These are phyloP conservation scores for Fraxinus baroniana DNA, from an alignment of 305 asterid genomes.

Conservation along the genomic window DNA sequence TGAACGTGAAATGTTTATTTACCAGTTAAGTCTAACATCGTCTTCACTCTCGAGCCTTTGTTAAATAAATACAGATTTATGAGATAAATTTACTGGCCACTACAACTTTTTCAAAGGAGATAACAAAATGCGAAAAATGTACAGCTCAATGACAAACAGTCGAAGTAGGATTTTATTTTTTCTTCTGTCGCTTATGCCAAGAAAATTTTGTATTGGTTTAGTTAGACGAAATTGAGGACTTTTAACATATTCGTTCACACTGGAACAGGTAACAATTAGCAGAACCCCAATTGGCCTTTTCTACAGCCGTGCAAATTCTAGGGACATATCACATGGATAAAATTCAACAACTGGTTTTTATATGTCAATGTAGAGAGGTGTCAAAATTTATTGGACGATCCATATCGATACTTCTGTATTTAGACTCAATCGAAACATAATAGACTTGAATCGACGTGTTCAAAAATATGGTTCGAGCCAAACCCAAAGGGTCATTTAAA, in stretches of 20 bases:
- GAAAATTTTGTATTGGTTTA: neutral
- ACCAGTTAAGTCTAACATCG: neutral
- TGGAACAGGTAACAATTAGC: neutral
- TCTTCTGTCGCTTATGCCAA: neutral
- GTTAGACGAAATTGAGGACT: neutral
- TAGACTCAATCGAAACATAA: neutral
- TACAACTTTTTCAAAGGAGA: neutral
- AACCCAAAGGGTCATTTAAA: neutral
- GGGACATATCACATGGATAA: neutral
- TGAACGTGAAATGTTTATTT: neutral
- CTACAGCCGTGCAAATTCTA: neutral
- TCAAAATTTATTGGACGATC: neutral
- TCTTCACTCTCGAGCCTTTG: neutral
- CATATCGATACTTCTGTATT: neutral
- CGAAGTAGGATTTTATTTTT: neutral
- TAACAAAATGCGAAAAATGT: neutral
- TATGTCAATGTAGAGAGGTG: neutral
- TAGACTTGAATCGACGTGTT: neutral
- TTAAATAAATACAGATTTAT: too few relatives aligned
- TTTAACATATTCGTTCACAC: neutral
- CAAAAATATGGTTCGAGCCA: neutral
- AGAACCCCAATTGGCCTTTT: neutral
- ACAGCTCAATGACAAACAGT: neutral
- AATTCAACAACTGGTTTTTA: neutral
- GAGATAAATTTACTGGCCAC: neutral